phyloP scores from a whole-genome alignment of 164 flowering plant genomes.

The Dillenia turbinata region DNA sequence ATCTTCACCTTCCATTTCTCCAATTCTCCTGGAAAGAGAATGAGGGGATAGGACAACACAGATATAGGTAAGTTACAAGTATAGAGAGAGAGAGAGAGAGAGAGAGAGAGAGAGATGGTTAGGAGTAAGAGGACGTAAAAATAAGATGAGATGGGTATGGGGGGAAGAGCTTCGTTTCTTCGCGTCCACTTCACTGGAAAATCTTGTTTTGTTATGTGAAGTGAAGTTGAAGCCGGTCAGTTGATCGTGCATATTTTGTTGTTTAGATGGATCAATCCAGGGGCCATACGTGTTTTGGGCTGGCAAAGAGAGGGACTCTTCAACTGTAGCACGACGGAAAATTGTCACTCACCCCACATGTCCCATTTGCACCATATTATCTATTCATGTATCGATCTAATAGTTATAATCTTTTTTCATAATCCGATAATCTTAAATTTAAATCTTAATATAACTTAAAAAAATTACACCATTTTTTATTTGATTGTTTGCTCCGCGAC shows the following conservation, averaged over 20 bases:
- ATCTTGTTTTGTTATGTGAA: constrained; percentile 23
- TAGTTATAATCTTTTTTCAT: too few species aligned
- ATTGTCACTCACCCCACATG: too few species aligned
- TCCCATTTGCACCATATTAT: neutral
- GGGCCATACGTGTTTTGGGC: constrained; percentile 5
- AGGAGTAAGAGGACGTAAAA: neutral
- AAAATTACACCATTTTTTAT: neutral
- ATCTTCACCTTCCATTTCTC: constrained; percentile 12
- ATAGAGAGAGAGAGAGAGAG: constrained; percentile 2
- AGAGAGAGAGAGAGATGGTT: constrained; percentile 10
- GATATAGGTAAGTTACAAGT: neutral
- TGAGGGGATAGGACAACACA: neutral
- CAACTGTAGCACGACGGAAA: constrained; percentile 15
- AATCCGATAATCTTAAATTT: too few species aligned
- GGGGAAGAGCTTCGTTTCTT: constrained; percentile 63
- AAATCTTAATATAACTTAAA: too few species aligned
- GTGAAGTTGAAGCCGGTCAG: constrained; percentile 26
- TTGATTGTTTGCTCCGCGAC: neutral
- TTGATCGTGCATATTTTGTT: neutral
- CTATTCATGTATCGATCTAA: too few species aligned
- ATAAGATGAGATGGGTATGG: neutral
- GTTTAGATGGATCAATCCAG: neutral
- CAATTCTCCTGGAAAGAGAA: neutral
- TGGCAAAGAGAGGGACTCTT: constrained; percentile 24
- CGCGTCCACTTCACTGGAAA: constrained; percentile 84